Evolutionary conservation across 495 filamentous ascomycete genomes (phyloP), one percentile per base, ranked within the genome.

Genomic region (Podospora fimiseda): DNA sequence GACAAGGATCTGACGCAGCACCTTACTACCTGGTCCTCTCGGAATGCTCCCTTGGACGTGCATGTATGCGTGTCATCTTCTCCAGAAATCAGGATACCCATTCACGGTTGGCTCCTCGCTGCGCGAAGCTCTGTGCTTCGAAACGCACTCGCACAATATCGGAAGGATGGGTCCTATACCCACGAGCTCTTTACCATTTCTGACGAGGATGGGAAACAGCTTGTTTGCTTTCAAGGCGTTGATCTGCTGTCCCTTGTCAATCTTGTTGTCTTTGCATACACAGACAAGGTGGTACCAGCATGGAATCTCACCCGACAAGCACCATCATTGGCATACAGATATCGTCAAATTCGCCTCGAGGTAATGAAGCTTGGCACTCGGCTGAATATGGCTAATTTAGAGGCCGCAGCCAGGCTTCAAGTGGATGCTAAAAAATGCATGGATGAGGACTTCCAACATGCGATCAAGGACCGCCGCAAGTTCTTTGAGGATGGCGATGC

Each of bases 161-260:
- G 72, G 9, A 67, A 69, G 24, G 53, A 61, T n/a, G 72, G 73
- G 13, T 51, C 47, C 13, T 70, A 64, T 44, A 52, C 60, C 4
- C 53, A 65, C 8, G 89, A 90, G 36, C 36, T 85, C 9, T 67
- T 90, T 27, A 76, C 72, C 1, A 78, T 92, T 24, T 72, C 74
- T 38, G 68, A 77, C 45, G 65, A 69, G 3, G 68, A 79, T 15
- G 80, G 77, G 11, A 69, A 71, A 21, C 64, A 67, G 0, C 60
- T 82, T 9, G 63, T 92, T 7, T 68, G 74, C 14, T 81, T 95
- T 18, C 71, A 79, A 38, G 83, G 77, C 9, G 53, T 90, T 19
- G 90, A 95, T 60, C 76, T 89, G 41, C 64, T 93, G 44, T 81
- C 87, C 2, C 56, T 95, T 18, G 70, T 94, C 59, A 91, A 95